Evolutionary conservation across 345 rosid genomes (phyloP).

Genomic region (Salix purpurea): DNA sequence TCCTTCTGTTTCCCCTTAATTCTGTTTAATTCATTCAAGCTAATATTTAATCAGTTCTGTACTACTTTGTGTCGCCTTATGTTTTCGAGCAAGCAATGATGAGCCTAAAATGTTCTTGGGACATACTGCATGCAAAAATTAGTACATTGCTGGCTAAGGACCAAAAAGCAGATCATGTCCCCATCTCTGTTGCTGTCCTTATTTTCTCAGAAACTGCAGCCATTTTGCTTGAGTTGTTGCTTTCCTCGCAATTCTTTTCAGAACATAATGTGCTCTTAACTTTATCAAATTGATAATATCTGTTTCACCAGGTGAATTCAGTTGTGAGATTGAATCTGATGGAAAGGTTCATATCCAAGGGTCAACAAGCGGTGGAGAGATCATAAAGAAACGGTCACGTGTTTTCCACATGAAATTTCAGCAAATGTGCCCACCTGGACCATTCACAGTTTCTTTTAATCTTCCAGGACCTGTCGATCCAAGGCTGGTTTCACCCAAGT

Average conservation of each 20-base stretch:
- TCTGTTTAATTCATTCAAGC: background rate
- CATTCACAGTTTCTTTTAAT: conserved; percentile 13
- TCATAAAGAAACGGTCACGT: conserved; percentile 13
- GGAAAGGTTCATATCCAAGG: conserved; percentile 17
- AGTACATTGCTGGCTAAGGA: background rate
- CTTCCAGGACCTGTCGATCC: conserved; percentile 26
- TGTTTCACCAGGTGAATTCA: conserved; percentile 18
- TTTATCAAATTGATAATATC: background rate
- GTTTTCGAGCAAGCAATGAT: no score
- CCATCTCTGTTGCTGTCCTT: background rate
- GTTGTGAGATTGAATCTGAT: conserved; percentile 17
- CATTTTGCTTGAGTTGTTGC: background rate
- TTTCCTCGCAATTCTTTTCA: background rate
- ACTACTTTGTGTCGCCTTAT: background rate
- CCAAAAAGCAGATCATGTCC: background rate
- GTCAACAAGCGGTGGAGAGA: conserved; percentile 5
- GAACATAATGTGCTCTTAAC: background rate
- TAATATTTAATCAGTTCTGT: background rate
- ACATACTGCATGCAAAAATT: background rate
- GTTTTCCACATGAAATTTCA: conserved; percentile 5
- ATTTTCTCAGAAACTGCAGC: background rate
- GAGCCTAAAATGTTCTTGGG: background rate
- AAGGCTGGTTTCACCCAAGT: conserved; percentile 15
- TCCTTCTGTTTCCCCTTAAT: background rate
- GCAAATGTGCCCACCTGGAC: conserved; percentile 8